Conservation (phyloP, 257 asterid genomes). For the Phtheirospermum japonicum region DNA sequence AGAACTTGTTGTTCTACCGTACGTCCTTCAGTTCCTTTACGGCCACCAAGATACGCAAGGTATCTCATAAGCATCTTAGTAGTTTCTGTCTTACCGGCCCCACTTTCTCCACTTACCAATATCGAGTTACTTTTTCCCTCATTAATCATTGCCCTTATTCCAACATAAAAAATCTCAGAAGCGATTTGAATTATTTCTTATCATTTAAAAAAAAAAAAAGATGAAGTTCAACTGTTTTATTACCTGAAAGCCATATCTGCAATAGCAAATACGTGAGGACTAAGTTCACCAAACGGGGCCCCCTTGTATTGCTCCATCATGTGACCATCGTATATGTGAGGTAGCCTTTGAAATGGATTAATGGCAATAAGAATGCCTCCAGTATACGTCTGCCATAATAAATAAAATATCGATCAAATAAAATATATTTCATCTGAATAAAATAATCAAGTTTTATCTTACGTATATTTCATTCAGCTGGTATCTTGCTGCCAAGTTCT, state of each 20-base stretch:
- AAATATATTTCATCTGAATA: constrained; percentile 27
- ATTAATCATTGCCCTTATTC: constrained; percentile 71
- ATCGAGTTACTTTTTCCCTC: constrained; percentile 94
- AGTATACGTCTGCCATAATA: constrained; percentile 78
- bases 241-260: constrained; percentile 94
- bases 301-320: constrained; percentile 98
- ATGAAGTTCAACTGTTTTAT: constrained; percentile 13
- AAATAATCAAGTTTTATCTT: constrained; percentile 35
- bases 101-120: constrained; percentile 98
- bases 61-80: constrained; percentile 98
- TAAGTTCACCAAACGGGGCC: constrained; percentile 84
- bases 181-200: constrained; percentile 24
- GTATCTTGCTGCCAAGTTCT: constrained; percentile 81
- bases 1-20: constrained; percentile 98
- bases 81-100: constrained; percentile 99
- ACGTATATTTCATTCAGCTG: constrained; percentile 93
- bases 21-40: constrained; percentile 89
- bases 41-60: constrained; percentile 96
- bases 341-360: constrained; percentile 97
- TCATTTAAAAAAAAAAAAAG: constrained; percentile 16
- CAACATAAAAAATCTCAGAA: constrained; percentile 37
- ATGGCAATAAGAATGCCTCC: constrained; percentile 98
- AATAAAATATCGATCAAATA: background rate
- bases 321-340: constrained; percentile 76
- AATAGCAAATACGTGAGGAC: constrained; percentile 96